phyloP scores from a whole-genome alignment of 1,284 basidiomycete species.

The Naganishia sp. region DNA sequence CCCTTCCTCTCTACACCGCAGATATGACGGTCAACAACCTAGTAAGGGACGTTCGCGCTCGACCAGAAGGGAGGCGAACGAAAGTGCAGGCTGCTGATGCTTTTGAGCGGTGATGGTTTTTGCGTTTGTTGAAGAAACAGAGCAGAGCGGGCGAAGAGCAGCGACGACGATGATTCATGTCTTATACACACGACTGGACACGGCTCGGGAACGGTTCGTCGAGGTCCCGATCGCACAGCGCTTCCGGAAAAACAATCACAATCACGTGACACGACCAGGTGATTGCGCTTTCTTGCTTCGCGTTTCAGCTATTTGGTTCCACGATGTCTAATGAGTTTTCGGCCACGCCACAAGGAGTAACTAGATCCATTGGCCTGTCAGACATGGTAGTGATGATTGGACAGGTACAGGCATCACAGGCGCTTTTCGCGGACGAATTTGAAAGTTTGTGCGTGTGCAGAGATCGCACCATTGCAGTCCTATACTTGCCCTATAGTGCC shows the following conservation, averaged over 20 bases:
- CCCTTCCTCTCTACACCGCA: constrained; percentile 28
- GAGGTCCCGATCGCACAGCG: constrained; percentile 22
- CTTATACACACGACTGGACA: constrained; percentile 7
- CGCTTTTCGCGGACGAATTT: no score
- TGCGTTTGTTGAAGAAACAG: constrained; percentile 20
- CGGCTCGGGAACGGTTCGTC: neutral
- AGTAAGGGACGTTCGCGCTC: constrained; percentile 26
- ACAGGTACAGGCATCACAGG: no score
- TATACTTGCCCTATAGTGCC: no score
- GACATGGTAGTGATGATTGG: no score
- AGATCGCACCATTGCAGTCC: no score
- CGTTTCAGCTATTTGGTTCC: constrained; percentile 3
- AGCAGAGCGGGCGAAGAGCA: neutral
- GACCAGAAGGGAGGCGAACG: constrained; percentile 28
- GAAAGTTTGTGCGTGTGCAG: no score
- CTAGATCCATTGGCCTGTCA: no score
- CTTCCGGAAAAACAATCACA: constrained; percentile 1
- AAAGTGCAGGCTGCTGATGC: constrained; percentile 29
- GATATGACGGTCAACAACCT: constrained; percentile 33
- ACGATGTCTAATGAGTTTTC: neutral
- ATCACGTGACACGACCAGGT: constrained; percentile 4
- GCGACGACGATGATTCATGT: neutral
- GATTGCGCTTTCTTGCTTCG: constrained; percentile 13
- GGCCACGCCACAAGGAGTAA: neutral
- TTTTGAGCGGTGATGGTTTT: constrained; percentile 30